Evolutionary conservation across 208 protist genomes (phyloP), one percentile per base, ranked within the genome.

Genomic region (Crithidia brevicula): DNA sequence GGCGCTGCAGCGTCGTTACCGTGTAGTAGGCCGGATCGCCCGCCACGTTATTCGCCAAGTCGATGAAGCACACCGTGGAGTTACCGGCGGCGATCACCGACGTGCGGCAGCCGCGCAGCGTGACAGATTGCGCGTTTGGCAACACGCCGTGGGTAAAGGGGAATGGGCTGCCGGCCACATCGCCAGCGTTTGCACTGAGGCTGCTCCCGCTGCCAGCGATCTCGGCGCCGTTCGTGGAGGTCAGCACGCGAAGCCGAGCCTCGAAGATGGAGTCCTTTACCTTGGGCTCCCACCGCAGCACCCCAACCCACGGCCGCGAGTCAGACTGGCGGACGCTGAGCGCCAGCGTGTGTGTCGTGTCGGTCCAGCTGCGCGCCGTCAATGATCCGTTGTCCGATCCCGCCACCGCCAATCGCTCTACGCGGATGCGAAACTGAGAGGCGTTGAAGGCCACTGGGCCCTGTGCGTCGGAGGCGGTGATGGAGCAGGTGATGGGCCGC

Each of bases 131-230:
- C 33, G 75, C 58, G 47, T 67, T 79, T 42, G 82, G 82, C 20
- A 69, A 45, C 22, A 76, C 65, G 36, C 79, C 82, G 28, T 66
- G 70, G 11, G 47, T 43, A 68, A 88, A 88, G 18, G 30, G 1
- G 68, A 80, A 88, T 13, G 82, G 82, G 28, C 79, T 85, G 47
- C 74, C 78, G 10, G 28, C 64, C 18, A 88, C 69, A 27, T 75
- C 78, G 8, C 47, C 51, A 18, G 28, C 40, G 31, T 67, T 74
- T 38, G 22, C 7, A 52, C 31, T 53, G 38, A 53, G 18, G 15
- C 23, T 43, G 20, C 27, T 50, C 30, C 18, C 50, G 40, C 46
- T 59, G 45, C 33, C 45, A 30, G 27, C 25, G 42, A 65, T 46
- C 3, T 28, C 67, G 11, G 23, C n/a, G 2, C 46, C 75, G 45